Conservation (phyloP, 2,329 filamentous ascomycete species). For the Alternaria tenuissima region DNA sequence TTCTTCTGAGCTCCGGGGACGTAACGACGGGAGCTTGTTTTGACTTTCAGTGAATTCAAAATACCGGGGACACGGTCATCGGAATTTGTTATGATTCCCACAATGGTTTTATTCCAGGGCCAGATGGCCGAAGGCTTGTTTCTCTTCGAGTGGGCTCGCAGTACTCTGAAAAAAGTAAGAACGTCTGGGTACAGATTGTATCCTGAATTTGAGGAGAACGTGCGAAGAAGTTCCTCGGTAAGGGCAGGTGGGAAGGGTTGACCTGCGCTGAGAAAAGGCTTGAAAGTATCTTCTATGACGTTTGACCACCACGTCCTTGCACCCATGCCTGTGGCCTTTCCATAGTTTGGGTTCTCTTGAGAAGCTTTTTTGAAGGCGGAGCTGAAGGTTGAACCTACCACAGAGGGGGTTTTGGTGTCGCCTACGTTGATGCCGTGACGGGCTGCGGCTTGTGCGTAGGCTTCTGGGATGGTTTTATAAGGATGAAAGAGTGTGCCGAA, state of each 20-base stretch:
- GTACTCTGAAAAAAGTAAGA: conserved; percentile 53
- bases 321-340: conserved; percentile 60
- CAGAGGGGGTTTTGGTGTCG: conserved; percentile 36
- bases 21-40: conserved; percentile 46
- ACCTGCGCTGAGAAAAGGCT: conserved; percentile 33
- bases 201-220: conserved; percentile 63
- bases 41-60: conserved; percentile 62
- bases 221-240: conserved; percentile 58
- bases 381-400: conserved; percentile 44
- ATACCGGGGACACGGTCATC: conserved; percentile 67
- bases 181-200: conserved; percentile 62
- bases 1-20: neutral
- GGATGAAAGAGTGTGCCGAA: conserved; percentile 71
- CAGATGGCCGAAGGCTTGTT: conserved; percentile 23
- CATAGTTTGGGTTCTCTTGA: conserved; percentile 66
- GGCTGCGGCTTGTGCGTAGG: conserved; percentile 64
- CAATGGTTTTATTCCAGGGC: conserved; percentile 54
- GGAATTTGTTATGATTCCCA: conserved; percentile 70
- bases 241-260: conserved; percentile 57
- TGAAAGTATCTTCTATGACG: conserved; percentile 63
- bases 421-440: conserved; percentile 59
- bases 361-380: conserved; percentile 60
- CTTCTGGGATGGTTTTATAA: conserved; percentile 57
- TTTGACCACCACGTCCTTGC: conserved; percentile 68
- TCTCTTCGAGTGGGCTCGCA: conserved; percentile 38